These are phyloP conservation scores for Exobasidium cylindrosporum DNA, from an alignment of 1,284 basidiomycete species.

Conservation along the genomic window DNA sequence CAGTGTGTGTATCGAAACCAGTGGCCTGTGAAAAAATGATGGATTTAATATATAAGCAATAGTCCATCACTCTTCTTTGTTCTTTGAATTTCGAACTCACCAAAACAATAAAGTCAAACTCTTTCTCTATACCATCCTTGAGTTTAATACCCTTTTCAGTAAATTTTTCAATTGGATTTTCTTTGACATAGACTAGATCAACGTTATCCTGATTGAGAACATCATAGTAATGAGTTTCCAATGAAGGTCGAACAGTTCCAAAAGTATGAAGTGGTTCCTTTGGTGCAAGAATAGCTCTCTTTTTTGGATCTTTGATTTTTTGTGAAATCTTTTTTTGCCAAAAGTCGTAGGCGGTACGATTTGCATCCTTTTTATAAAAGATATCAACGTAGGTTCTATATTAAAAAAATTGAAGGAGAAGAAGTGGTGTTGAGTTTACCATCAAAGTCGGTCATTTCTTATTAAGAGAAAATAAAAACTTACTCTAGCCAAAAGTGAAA, in stretches of 20 bases:
- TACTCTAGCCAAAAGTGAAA: slow-evolving; percentile 39
- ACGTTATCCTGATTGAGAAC: slow-evolving; percentile 63
- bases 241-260: slow-evolving; percentile 35
- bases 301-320: slow-evolving; percentile 35
- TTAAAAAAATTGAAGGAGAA: neutral
- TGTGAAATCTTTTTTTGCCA: slow-evolving; percentile 35
- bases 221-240: slow-evolving; percentile 47
- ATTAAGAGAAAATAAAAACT: neutral
- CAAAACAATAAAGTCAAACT: slow-evolving; percentile 43
- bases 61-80: too few relatives aligned
- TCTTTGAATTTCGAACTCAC: too few relatives aligned
- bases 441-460: too few relatives aligned
- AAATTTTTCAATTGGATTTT: slow-evolving; percentile 57
- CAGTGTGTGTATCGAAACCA: slow-evolving; percentile 51
- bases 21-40: slow-evolving; percentile 40
- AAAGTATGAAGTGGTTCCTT: slow-evolving; percentile 37
- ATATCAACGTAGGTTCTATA: slow-evolving; percentile 29
- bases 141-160: slow-evolving; percentile 60
- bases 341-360: slow-evolving; percentile 36
- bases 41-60: too few relatives aligned
- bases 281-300: slow-evolving; percentile 37
- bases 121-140: slow-evolving; percentile 57
- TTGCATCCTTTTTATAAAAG: slow-evolving; percentile 29
- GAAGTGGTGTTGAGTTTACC: too few relatives aligned
- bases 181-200: slow-evolving; percentile 58